These are phyloP conservation scores for Saccharomyces pastorianus DNA, from an alignment of 1,139 yeast genomes.

Conservation along the genomic window DNA sequence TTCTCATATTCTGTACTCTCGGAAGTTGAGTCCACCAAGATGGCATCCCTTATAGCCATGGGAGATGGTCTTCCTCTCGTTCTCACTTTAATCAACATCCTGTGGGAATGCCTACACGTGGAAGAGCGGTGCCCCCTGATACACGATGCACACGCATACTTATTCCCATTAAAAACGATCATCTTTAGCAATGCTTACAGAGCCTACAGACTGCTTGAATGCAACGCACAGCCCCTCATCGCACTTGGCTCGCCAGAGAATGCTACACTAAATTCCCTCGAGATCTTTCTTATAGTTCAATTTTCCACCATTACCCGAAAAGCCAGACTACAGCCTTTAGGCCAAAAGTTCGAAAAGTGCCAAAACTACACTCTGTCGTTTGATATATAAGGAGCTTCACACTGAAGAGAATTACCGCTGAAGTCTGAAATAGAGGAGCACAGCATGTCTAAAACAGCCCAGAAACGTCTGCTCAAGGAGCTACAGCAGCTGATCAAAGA, in stretches of 20 bases:
- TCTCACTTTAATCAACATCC: constrained; percentile 78
- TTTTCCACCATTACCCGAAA: neutral
- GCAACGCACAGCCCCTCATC: neutral
- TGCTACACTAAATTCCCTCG: neutral
- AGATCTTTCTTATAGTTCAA: neutral
- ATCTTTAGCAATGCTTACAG: constrained; percentile 32
- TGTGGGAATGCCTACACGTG: constrained; percentile 68
- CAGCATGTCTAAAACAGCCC: constrained; percentile 53
- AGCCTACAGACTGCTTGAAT: neutral
- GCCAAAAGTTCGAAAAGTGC: neutral
- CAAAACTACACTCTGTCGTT: neutral
- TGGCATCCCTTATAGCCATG: constrained; percentile 28
- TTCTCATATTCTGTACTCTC: neutral
- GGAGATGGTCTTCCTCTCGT: constrained; percentile 71
- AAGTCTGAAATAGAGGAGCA: neutral
- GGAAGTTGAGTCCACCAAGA: too few species aligned
- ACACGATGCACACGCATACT: constrained; percentile 86
- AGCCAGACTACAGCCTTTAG: neutral
- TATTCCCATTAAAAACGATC: constrained; percentile 78
- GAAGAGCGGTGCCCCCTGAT: constrained; percentile 90
- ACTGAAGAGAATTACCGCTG: neutral
- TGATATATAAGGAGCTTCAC: neutral
- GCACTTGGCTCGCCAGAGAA: neutral
- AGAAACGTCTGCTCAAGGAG: constrained; percentile 76
- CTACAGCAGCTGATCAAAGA: constrained; percentile 77